Percentiles rank a stretch among this genome's conserved stretches.
These are phyloP conservation scores for Avena sativa DNA, from an alignment of 176 grass and related monocot species.

Conservation along the genomic window DNA sequence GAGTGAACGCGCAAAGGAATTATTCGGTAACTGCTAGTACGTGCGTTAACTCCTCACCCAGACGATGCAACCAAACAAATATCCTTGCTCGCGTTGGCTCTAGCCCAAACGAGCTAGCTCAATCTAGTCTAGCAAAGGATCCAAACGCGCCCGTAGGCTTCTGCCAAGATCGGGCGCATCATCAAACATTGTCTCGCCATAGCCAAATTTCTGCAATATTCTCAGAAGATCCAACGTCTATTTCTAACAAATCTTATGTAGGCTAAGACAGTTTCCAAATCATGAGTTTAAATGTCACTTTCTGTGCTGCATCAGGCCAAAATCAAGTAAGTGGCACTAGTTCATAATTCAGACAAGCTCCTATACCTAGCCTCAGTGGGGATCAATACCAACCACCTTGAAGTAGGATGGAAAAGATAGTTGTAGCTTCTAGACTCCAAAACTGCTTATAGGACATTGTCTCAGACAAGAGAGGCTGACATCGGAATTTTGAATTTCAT, in stretches of 20 bases:
- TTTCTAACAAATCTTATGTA: conserved; percentile 21
- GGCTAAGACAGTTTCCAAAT: background rate
- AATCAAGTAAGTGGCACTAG: conserved; percentile 30
- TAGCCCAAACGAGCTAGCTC: too few species aligned
- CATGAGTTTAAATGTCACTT: conserved; percentile 22
- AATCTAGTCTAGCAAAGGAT: too few species aligned
- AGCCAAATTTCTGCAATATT: background rate
- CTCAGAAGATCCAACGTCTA: conserved; percentile 15
- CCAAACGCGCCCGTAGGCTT: background rate
- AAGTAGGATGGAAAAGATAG: background rate
- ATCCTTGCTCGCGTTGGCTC: too few species aligned
- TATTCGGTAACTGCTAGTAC: too few species aligned
- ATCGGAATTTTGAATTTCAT: background rate
- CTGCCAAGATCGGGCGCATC: background rate
- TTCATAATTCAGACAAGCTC: conserved; percentile 23
- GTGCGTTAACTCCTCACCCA: too few species aligned
- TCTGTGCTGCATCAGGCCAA: background rate
- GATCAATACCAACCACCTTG: conserved; percentile 28
- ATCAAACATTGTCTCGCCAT: background rate
- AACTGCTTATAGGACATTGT: conserved; percentile 14
- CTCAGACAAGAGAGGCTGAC: background rate
- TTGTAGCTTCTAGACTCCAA: background rate
- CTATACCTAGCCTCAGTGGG: background rate
- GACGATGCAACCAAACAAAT: too few species aligned
- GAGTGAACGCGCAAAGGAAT: too few species aligned